These are phyloP conservation scores for Aeschynomene evenia DNA, from an alignment of 306 rosid genomes.

Conservation along the genomic window DNA sequence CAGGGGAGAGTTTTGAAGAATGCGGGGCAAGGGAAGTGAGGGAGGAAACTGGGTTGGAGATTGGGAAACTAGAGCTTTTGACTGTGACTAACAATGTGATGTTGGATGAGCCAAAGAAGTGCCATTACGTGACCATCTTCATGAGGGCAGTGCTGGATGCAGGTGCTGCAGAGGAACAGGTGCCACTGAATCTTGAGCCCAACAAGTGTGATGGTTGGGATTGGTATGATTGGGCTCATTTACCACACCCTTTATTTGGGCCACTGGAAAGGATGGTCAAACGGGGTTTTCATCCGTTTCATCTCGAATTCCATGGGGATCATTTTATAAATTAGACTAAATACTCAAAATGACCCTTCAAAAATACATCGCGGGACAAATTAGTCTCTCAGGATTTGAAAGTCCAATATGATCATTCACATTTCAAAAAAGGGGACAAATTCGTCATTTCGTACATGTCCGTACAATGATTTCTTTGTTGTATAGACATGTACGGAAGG, in stretches of 20 bases:
- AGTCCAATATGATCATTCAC: no score
- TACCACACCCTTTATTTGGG: conserved; percentile 66
- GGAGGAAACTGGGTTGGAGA: conserved; percentile 68
- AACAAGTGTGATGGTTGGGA: conserved; percentile 76
- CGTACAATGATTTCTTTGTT: no score
- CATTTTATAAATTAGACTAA: no score
- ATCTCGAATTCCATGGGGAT: not conserved
- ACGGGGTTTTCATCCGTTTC: conserved; percentile 62
- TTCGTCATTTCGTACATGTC: no score
- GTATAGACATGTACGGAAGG: no score
- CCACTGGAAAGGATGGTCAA: conserved; percentile 56
- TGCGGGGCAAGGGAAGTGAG: conserved; percentile 72
- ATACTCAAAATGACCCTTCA: no score
- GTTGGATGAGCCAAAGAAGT: conserved; percentile 44
- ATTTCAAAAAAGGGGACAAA: no score
- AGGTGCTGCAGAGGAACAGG: conserved; percentile 34
- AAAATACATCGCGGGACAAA: no score
- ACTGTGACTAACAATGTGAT: conserved; percentile 54
- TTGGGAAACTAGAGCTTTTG: conserved; percentile 44
- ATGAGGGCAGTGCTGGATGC: conserved; percentile 43
- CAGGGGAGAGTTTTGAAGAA: conserved; percentile 83
- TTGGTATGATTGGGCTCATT: conserved; percentile 61
- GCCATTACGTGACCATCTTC: conserved; percentile 61
- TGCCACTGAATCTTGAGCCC: conserved; percentile 62
- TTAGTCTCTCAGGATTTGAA: no score